Evolutionary conservation across 345 rosid species (phyloP), one percentile per base, ranked within the genome.

Genomic region (Linum tenue): DNA sequence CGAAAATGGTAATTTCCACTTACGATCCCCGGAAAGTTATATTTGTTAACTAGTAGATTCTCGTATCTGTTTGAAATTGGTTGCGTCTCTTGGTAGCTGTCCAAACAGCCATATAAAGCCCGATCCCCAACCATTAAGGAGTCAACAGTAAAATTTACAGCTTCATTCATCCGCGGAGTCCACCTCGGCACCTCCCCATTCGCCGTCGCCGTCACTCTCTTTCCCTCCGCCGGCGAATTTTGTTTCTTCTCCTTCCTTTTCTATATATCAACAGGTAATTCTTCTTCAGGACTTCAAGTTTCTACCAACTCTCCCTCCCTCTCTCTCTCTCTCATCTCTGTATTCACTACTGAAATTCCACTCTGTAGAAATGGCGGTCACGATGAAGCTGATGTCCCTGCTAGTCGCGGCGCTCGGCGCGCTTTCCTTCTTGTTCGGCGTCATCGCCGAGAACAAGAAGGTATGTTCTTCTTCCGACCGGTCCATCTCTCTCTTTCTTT

Each of bases 401-500:
- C 37, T 39, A 2, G 59, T 73, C 39, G 43, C 60, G 4, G 62
- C 41, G 2, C 59, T 77, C 64, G 77, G 77, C 8, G 5, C 70
- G 7, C n/a, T 40, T 37, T 67, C 78, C 17, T 70, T 70, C 65
- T 15, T 67, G 39, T 37, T 59, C 37, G 75, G 72, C 35, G 60
- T 75, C 39, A 41, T 64, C 31, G 75, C 78, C 12, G 72, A 70
- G 67, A 59, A 56, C 48, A 77, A 56, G 63, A 72, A 73, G 77
- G 77, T 71, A 53, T 17, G 8, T 39, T 36, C 3, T 57, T n/a
- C 5, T 38, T 11, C 1, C 39, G 7, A 3, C 59, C 10, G 16
- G 22, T 56, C 55, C 15, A 17, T 56, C 35, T 7, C 7, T 16
- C 36, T 38, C 5, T 64, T 22, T 10, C 14, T 1, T 60, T 31